A percentile compares a stretch with the other conserved stretches of the same genome.
These are phyloP conservation scores for Globisporangium nagaii DNA, from an alignment of 352 stramenopile species.

Conservation along the genomic window DNA sequence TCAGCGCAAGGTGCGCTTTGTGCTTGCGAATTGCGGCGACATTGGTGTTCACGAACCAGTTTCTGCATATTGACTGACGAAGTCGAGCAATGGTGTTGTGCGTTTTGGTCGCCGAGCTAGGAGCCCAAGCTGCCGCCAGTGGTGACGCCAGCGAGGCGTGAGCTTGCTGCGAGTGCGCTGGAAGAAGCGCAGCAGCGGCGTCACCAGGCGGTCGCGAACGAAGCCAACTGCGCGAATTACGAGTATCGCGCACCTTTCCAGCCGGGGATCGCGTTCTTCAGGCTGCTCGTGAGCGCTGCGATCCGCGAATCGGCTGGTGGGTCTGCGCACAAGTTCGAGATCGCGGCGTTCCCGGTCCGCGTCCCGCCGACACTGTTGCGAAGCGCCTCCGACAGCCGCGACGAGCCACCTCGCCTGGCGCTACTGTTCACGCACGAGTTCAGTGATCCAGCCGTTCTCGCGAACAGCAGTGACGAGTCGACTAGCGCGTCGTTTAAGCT, in stretches of 20 bases:
- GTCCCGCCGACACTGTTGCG: slow-evolving; percentile 19
- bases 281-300: slow-evolving; percentile 12
- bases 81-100: not conserved
- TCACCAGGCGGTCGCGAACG: slow-evolving; percentile 28
- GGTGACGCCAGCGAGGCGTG: not conserved
- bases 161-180: not conserved
- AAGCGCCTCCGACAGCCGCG: not conserved
- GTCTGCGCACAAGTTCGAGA: slow-evolving; percentile 1
- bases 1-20: slow-evolving; percentile 15
- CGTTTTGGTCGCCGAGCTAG: not conserved
- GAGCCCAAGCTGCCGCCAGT: slow-evolving; percentile 6
- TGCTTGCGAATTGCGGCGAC: too few relatives aligned
- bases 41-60: not conserved
- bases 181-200: slow-evolving; percentile 18
- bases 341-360: slow-evolving; percentile 20
- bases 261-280: slow-evolving; percentile 49
- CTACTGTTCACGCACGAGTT: slow-evolving; percentile 7
- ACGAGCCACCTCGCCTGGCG: not conserved
- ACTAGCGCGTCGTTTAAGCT: slow-evolving; percentile 14
- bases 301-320: not conserved
- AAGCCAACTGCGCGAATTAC: slow-evolving; percentile 40
- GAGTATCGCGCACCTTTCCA: slow-evolving; percentile 19
- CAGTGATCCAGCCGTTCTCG: not conserved
- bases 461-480: too few relatives aligned
- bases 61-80: not conserved